A percentile compares a stretch with the other conserved stretches of the same genome.
Conservation (phyloP, 352 stramenopile genomes). For the Globisporangium barbulae region DNA sequence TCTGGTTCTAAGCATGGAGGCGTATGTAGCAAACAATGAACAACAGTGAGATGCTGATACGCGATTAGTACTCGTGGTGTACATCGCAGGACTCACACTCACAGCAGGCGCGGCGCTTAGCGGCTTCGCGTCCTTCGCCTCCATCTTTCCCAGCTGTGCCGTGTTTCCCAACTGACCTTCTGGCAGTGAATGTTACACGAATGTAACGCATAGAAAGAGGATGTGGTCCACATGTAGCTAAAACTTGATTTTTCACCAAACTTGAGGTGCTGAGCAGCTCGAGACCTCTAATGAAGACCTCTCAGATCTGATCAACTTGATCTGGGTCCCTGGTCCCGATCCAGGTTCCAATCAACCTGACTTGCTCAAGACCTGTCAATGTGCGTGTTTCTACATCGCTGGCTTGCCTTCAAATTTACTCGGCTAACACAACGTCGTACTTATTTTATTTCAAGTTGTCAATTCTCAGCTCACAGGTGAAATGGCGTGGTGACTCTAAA, state of each 20-base stretch:
- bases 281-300: too few relatives aligned
- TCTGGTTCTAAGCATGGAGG: background rate
- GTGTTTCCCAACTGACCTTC: background rate
- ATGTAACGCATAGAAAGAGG: background rate
- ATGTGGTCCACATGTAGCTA: background rate
- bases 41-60: background rate
- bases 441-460: background rate
- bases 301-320: too few relatives aligned
- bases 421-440: background rate
- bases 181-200: slow-evolving; percentile 1
- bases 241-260: too few relatives aligned
- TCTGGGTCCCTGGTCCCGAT: too few relatives aligned
- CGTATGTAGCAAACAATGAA: background rate
- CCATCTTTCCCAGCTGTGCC: background rate
- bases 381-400: too few relatives aligned
- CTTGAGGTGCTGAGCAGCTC: too few relatives aligned
- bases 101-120: background rate
- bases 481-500: background rate
- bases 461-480: background rate
- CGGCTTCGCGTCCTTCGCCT: background rate
- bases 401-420: background rate
- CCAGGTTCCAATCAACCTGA: too few relatives aligned
- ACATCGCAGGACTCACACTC: background rate
- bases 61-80: too few relatives aligned
- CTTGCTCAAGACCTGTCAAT: too few relatives aligned